phyloP scores from a whole-genome alignment of 176 grass and related monocot species.

The Lolium rigidum region DNA sequence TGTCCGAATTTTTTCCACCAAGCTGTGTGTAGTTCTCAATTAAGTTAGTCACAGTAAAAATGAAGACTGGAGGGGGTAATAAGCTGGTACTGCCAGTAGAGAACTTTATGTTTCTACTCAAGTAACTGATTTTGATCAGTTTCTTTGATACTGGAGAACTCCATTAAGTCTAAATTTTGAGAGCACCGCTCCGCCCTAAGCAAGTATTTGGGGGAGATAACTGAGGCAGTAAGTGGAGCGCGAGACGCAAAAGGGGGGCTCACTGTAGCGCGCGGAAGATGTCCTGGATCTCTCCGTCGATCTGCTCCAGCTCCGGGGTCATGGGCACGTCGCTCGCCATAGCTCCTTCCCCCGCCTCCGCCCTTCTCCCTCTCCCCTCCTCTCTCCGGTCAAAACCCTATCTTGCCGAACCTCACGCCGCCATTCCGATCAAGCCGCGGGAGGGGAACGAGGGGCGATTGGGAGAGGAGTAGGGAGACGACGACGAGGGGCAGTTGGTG shows the following conservation, averaged over 20 bases:
- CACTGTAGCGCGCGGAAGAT: slow-evolving; percentile 97
- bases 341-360: background rate
- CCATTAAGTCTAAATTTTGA: background rate
- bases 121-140: background rate
- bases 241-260: background rate
- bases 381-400: background rate
- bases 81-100: background rate
- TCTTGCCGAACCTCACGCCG: slow-evolving; percentile 21
- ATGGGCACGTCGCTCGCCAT: slow-evolving; percentile 84
- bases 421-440: slow-evolving; percentile 20
- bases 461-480: background rate
- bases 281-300: slow-evolving; percentile 96
- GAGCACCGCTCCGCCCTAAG: background rate
- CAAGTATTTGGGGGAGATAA: background rate
- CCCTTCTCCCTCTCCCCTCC: no score
- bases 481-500: background rate
- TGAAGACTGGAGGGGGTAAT: background rate
- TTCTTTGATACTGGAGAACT: background rate
- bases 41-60: background rate
- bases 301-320: slow-evolving; percentile 87
- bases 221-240: background rate
- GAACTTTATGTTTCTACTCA: background rate
- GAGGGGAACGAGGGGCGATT: background rate
- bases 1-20: background rate
- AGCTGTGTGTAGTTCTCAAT: background rate